Percentiles rank a stretch among this genome's conserved stretches.
Evolutionary conservation across 1,284 basidiomycete species (phyloP).

Genomic region (Schizophyllum commune): DNA sequence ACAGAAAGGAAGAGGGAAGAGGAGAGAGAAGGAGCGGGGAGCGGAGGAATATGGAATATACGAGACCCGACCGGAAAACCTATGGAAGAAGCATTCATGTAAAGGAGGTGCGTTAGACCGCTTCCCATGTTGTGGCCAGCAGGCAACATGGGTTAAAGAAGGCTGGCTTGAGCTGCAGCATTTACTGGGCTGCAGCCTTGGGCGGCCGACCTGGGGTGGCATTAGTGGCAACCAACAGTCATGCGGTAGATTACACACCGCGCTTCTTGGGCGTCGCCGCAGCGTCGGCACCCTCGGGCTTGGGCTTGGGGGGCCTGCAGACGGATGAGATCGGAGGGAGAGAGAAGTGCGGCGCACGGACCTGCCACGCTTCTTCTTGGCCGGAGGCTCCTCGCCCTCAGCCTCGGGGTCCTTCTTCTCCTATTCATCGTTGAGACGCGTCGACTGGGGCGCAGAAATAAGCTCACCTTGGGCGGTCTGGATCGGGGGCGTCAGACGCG

Average conservation of each 20-base stretch:
- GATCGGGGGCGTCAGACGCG: conserved; percentile 20
- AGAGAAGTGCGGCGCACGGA: conserved; percentile 51
- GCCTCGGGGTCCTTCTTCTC: conserved; percentile 49
- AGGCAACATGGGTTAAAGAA: neutral
- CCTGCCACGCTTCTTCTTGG: conserved; percentile 57
- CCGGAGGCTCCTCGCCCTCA: conserved; percentile 35
- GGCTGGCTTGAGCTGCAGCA: neutral
- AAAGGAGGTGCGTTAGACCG: neutral
- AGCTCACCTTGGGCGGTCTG: neutral
- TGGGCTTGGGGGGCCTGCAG: neutral
- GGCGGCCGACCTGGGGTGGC: neutral
- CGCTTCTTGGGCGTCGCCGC: neutral
- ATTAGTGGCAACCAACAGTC: neutral
- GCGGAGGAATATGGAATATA: neutral
- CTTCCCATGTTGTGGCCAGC: neutral
- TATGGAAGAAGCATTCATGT: neutral
- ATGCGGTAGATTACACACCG: neutral
- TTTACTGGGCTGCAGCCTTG: neutral
- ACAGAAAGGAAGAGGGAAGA: neutral
- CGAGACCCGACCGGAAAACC: neutral
- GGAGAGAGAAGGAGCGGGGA: neutral
- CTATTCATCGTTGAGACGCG: conserved; percentile 18
- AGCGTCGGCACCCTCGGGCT: neutral
- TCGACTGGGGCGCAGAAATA: neutral
- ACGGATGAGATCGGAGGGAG: neutral